Evolutionary conservation across 805 yeast genomes (phyloP).

Genomic region (Lachancea mirantina): DNA sequence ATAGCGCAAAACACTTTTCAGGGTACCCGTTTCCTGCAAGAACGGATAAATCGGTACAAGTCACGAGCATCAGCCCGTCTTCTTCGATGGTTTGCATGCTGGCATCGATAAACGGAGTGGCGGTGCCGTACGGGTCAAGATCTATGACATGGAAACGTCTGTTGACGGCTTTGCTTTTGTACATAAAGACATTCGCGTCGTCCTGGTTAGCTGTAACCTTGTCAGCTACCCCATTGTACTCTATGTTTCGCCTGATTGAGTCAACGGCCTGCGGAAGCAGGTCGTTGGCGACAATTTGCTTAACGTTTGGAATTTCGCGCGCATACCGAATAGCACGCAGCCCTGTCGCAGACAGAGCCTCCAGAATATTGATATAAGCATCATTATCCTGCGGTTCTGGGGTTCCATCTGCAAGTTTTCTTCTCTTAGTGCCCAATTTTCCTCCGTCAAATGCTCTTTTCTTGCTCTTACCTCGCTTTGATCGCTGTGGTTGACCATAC

Average conservation of each 20-base stretch:
- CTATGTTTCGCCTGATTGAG: slow-evolving; percentile 65
- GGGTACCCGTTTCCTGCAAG: slow-evolving; percentile 95
- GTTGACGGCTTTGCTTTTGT: slow-evolving; percentile 35
- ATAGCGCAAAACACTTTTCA: slow-evolving; percentile 89
- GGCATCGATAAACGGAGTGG: slow-evolving; percentile 89
- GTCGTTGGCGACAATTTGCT: slow-evolving; percentile 81
- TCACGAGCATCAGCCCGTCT: slow-evolving; percentile 79
- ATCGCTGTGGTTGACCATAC: slow-evolving; percentile 35
- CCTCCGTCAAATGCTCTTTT: slow-evolving; percentile 8
- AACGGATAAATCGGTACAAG: slow-evolving; percentile 95
- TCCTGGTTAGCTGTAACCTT: slow-evolving; percentile 66
- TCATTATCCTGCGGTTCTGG: slow-evolving; percentile 13
- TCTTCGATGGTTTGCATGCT: slow-evolving; percentile 80
- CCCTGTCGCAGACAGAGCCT: slow-evolving; percentile 93
- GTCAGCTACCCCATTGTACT: slow-evolving; percentile 51
- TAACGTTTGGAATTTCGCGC: slow-evolving; percentile 75
- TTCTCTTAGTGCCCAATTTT: slow-evolving; percentile 12
- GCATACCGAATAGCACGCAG: slow-evolving; percentile 90
- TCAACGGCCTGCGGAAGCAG: slow-evolving; percentile 78
- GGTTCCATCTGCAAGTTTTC: slow-evolving; percentile 27
- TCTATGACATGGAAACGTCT: slow-evolving; percentile 77
- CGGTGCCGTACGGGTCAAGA: slow-evolving; percentile 96
- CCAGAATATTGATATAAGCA: slow-evolving; percentile 64
- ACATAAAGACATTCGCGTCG: slow-evolving; percentile 87
- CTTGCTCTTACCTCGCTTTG: slow-evolving; percentile 21